These are phyloP conservation scores for Cardamine resedifolia DNA, from an alignment of 345 rosid species.

Conservation along the genomic window DNA sequence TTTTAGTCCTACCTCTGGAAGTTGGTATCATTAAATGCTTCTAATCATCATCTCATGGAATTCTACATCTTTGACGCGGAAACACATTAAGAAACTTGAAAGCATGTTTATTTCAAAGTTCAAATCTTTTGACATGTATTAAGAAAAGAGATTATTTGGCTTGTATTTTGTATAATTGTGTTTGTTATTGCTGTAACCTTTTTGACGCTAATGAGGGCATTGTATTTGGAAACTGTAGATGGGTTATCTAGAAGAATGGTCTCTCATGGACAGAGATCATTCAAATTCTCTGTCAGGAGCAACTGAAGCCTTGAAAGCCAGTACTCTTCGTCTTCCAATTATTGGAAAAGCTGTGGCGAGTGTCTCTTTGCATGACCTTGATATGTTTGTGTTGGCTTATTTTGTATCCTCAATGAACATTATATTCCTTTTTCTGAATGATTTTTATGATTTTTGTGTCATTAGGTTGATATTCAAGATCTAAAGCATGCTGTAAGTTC, in stretches of 20 bases:
- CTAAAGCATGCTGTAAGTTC: slow-evolving; percentile 84
- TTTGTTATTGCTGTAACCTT: slow-evolving; percentile 6
- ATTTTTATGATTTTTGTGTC: slow-evolving; percentile 4
- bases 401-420: not conserved
- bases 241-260: slow-evolving; percentile 70
- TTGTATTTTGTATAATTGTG: not conserved
- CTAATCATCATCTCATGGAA: not conserved
- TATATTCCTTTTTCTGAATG: not conserved
- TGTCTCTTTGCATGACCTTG: slow-evolving; percentile 6
- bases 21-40: not conserved
- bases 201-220: not conserved
- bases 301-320: slow-evolving; percentile 87
- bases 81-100: not conserved
- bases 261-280: slow-evolving; percentile 69
- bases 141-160: not conserved
- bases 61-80: slow-evolving; percentile 3
- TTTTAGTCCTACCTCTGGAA: not conserved
- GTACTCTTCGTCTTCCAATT: slow-evolving; percentile 91
- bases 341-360: slow-evolving; percentile 72
- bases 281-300: slow-evolving; percentile 71
- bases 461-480: slow-evolving; percentile 72
- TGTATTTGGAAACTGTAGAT: slow-evolving; percentile 47
- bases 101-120: not conserved
- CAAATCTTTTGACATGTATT: not conserved
- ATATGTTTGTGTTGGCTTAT: not conserved